Percentiles rank a stretch among this genome's conserved stretches.
Conservation (phyloP, 2,329 filamentous ascomycete genomes). For the Penicillium sp. region DNA sequence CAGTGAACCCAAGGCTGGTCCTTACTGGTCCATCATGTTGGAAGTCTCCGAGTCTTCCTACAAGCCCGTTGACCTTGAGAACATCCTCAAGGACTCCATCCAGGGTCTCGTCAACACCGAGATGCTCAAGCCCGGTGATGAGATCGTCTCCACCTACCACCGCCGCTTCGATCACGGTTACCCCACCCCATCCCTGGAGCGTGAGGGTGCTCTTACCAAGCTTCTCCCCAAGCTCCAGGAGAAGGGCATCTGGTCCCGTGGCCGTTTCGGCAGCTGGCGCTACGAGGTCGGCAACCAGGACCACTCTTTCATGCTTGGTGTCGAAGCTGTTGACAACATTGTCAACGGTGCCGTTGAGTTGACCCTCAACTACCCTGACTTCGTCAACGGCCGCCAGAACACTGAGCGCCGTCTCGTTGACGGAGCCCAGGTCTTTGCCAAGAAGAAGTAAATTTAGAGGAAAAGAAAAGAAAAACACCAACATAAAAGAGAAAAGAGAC, state of each 20-base stretch:
- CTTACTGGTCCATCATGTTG: constrained; percentile 99
- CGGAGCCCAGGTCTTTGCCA: constrained; percentile 56
- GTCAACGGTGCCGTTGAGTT: constrained; percentile 85
- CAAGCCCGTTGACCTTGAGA: constrained; percentile 88
- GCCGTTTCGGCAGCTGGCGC: constrained; percentile 95
- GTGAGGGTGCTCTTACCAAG: constrained; percentile 88
- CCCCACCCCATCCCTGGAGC: constrained; percentile 90
- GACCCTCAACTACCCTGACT: constrained; percentile 94
- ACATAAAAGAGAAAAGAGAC: background rate
- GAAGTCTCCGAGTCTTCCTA: constrained; percentile 93
- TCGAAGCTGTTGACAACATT: constrained; percentile 88
- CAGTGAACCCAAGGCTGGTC: constrained; percentile 72
- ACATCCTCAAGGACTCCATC: constrained; percentile 83
- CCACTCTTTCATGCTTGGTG: constrained; percentile 95
- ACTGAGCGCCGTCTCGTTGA: constrained; percentile 60
- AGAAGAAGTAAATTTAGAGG: constrained; percentile 31
- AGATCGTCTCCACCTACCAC: constrained; percentile 98
- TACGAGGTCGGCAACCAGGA: constrained; percentile 98
- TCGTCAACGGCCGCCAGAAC: constrained; percentile 73
- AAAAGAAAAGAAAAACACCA: background rate
- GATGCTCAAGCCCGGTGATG: constrained; percentile 85
- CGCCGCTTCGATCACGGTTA: constrained; percentile 98
- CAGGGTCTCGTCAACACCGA: constrained; percentile 97
- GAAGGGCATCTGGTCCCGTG: constrained; percentile 89
- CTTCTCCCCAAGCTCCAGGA: constrained; percentile 89